Evolutionary conservation across 2,329 filamentous ascomycete species (phyloP).

Genomic region (Bipolaris oryzae): DNA sequence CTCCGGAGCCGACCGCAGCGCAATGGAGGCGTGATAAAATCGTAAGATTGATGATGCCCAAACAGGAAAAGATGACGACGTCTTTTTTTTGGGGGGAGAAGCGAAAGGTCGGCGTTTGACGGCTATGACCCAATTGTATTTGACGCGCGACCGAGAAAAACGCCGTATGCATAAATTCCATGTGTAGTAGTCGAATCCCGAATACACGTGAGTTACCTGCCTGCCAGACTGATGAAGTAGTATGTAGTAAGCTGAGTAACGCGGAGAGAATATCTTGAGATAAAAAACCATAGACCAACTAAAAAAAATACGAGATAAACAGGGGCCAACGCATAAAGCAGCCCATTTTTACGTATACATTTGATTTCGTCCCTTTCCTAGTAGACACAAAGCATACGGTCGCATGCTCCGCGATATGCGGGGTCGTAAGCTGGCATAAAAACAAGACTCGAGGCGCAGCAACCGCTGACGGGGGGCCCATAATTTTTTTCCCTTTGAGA

Average conservation of each 20-base stretch:
- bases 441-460: conserved; percentile 1
- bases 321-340: not conserved
- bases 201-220: no score
- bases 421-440: conserved; percentile 11
- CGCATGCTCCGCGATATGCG: conserved; percentile 11
- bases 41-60: not conserved
- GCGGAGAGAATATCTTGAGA: not conserved
- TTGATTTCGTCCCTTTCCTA: not conserved
- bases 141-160: conserved; percentile 3
- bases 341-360: not conserved
- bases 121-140: not conserved
- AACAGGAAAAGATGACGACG: not conserved
- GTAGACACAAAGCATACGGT: not conserved
- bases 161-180: conserved; percentile 2
- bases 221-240: not conserved
- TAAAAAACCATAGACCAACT: not conserved
- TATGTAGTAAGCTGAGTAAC: not conserved
- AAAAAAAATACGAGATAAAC: not conserved
- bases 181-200: not conserved
- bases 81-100: not conserved
- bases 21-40: not conserved
- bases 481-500: not conserved
- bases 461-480: conserved; percentile 6
- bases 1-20: not conserved
- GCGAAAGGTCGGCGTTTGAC: not conserved